Base-by-base conservation (phyloP, 129 eudicot genomes). In the Flaveria robusta region DNA sequence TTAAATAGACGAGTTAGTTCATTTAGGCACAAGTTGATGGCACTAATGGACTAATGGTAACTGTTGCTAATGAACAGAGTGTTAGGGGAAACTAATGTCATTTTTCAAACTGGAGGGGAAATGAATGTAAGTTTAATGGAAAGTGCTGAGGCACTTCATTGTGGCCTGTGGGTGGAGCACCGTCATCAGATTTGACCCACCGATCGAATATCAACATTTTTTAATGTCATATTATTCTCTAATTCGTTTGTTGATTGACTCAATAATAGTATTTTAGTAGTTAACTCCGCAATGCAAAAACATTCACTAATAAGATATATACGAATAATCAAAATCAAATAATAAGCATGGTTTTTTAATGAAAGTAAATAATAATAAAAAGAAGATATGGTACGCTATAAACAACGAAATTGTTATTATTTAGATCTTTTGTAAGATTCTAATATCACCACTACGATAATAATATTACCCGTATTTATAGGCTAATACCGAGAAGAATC, bases 151-250 rank as follows among this genome's bases (percentile, higher is more conserved):
- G 19, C 13, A 34, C 55, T 76, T 65, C 52, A 65, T 49, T 9
- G 51, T 42, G 27, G 43, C 56, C 26, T 16, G 51, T 42, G 27
- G 43, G 42, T 74, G 78, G 78, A 60, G 62, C 81, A 77, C 74
- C 68, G 74, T 68, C 75, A 67, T 54, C 56, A 39, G 29, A 34
- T 66, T 76, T 22, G 67, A 76, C 52, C 68, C 68, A 76, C 45
- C 74, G 66, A 67, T 16, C 67, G 29, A 54, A 77, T 70, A 47
- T 62, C 68, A 62, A 62, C 42, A 62, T 1, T 62, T 62, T 62
- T 56, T 62, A 27, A 54, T 54, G 10, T 14, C 24, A 62, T 0
- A 27, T 62, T 15, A 5, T 9, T 58, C 10, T 22, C 20, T 20
- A 47, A 47, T 47, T 47, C 52, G n/a, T 22, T 23, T 5, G 3